Conservation (phyloP, 345 rosid species). For the Populus euphratica region DNA sequence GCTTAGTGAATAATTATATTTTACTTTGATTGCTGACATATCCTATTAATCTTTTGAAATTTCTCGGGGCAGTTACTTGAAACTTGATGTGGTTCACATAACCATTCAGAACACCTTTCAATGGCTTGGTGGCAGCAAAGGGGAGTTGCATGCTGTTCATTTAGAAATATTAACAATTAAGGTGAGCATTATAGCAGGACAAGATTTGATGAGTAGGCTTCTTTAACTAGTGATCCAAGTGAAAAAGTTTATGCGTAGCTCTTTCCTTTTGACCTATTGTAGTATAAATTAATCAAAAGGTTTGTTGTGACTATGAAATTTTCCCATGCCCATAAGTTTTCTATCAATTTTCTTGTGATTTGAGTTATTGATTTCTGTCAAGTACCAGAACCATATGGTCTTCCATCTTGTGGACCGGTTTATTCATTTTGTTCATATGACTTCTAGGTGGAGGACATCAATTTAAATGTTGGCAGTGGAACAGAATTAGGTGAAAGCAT, state of each 20-base stretch:
- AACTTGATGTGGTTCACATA: conserved; percentile 93
- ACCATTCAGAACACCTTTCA: conserved; percentile 77
- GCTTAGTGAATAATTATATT: neutral
- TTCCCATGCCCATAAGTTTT: neutral
- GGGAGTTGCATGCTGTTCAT: conserved; percentile 77
- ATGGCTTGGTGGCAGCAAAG: conserved; percentile 75
- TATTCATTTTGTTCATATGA: neutral
- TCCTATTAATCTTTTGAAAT: neutral
- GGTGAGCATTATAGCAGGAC: conserved; percentile 49
- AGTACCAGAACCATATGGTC: no score
- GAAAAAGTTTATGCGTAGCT: neutral
- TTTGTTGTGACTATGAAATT: neutral
- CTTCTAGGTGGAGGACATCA: conserved; percentile 80
- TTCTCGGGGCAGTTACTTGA: conserved; percentile 66
- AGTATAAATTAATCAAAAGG: neutral
- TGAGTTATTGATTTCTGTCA: neutral
- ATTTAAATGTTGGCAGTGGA: conserved; percentile 85
- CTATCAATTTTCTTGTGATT: neutral
- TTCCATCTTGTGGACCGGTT: conserved; percentile 3
- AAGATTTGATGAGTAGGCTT: neutral
- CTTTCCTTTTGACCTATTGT: neutral
- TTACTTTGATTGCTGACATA: neutral
- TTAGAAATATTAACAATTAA: conserved; percentile 68
- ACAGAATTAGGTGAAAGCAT: conserved; percentile 81
- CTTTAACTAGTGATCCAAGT: conserved; percentile 2